phyloP scores from a whole-genome alignment of 441 rosid genomes.

The Erodium moschatum region DNA sequence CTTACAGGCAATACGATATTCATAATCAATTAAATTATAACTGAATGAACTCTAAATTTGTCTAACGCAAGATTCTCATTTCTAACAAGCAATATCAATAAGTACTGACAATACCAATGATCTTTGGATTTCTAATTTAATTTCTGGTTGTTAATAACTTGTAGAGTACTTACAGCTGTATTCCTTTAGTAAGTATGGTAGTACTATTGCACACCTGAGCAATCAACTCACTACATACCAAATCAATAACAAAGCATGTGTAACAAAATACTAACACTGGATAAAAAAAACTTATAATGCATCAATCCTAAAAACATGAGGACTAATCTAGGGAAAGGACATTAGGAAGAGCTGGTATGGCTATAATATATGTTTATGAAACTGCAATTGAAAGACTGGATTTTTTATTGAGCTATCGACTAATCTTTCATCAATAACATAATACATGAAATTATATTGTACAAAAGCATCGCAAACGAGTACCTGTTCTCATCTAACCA shows the following conservation, averaged over 20 bases:
- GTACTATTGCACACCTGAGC: conserved; percentile 80
- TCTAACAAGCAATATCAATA: too few relatives aligned
- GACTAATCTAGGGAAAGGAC: neutral
- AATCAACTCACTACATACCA: conserved; percentile 42
- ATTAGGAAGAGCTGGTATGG: neutral
- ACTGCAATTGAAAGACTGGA: neutral
- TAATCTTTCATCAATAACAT: neutral
- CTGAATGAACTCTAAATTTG: too few relatives aligned
- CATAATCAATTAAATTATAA: too few relatives aligned
- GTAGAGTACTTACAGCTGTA: too few relatives aligned
- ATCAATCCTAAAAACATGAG: conserved; percentile 4
- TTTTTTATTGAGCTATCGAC: neutral
- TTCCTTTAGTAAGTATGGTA: conserved; percentile 76
- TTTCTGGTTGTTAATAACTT: too few relatives aligned
- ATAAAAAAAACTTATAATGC: neutral
- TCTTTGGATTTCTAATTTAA: too few relatives aligned
- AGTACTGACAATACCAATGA: too few relatives aligned
- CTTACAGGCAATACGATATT: too few relatives aligned
- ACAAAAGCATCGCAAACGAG: neutral
- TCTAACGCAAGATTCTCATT: too few relatives aligned
- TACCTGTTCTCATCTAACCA: conserved; percentile 93
- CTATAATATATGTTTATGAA: neutral
- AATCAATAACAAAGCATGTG: conserved; percentile 31
- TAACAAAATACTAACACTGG: conserved; percentile 8
- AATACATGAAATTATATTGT: too few relatives aligned